Conservation (phyloP, 2,329 filamentous ascomycete genomes). For the Aotearoamyces nothofagi region DNA sequence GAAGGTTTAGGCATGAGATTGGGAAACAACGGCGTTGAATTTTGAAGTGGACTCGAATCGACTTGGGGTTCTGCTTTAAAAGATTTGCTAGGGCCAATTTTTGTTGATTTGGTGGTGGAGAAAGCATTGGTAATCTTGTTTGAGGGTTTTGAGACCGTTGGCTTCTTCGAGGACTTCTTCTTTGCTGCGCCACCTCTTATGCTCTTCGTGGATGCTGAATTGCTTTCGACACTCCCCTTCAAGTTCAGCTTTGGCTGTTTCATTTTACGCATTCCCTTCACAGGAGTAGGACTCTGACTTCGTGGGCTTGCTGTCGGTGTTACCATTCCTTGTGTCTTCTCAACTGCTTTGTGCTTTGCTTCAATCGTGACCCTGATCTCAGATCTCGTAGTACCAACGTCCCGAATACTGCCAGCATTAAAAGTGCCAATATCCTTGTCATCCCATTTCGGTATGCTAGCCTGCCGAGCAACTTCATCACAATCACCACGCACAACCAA, state of each 20-base stretch:
- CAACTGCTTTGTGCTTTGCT: constrained; percentile 21
- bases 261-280: constrained; percentile 17
- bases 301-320: constrained; percentile 42
- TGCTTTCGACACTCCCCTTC: constrained; percentile 2
- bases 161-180: constrained; percentile 15
- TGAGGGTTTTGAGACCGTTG: constrained; percentile 8
- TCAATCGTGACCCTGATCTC: constrained; percentile 28
- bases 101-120: constrained; percentile 12
- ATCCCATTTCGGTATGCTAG: constrained; percentile 45
- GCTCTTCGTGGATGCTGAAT: constrained; percentile 3
- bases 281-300: constrained; percentile 22
- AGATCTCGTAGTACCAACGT: constrained; percentile 23
- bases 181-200: constrained; percentile 5
- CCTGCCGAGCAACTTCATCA: constrained; percentile 70
- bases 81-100: constrained; percentile 4
- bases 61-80: background rate
- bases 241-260: constrained; percentile 34
- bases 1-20: constrained; percentile 6
- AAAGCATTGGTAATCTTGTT: constrained; percentile 16
- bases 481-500: constrained; percentile 75
- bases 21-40: constrained; percentile 7
- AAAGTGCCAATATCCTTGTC: constrained; percentile 35
- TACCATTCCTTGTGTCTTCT: constrained; percentile 33
- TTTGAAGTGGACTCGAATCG: background rate
- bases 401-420: constrained; percentile 27